These are phyloP conservation scores for Apostasia shenzhenica DNA, from an alignment of 106 monocot genomes.

Conservation along the genomic window DNA sequence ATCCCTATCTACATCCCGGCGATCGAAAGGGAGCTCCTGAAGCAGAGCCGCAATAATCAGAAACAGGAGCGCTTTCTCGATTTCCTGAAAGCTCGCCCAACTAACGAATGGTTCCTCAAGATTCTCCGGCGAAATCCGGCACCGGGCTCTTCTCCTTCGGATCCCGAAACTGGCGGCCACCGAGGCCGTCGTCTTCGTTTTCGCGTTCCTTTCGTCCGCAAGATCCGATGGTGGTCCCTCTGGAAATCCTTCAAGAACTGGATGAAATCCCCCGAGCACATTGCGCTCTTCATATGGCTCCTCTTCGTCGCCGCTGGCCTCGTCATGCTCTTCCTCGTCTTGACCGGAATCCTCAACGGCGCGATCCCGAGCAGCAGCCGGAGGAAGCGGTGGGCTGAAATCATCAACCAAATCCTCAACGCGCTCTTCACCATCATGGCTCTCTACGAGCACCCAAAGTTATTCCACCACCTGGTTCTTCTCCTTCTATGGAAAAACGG, in stretches of 20 bases:
- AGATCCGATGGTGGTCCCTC: constrained; percentile 11
- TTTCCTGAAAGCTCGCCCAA: constrained; percentile 20
- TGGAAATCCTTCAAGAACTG: constrained; percentile 8
- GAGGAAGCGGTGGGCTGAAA: constrained; percentile 7
- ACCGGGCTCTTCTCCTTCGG: not conserved
- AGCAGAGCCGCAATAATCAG: not conserved
- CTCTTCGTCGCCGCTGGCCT: constrained; percentile 13
- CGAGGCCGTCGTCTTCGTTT: constrained; percentile 1
- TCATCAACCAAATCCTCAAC: constrained; percentile 20
- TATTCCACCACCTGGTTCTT: constrained; percentile 10
- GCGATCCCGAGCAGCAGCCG: not conserved
- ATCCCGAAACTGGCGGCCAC: not conserved
- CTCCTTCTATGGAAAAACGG: constrained; percentile 6
- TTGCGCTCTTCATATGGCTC: constrained; percentile 17
- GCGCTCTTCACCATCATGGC: constrained; percentile 22
- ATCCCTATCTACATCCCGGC: constrained; percentile 15
- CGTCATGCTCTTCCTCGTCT: constrained; percentile 10
- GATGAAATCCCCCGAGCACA: constrained; percentile 3
- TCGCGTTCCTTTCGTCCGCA: constrained; percentile 18
- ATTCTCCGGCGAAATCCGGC: constrained; percentile 1
- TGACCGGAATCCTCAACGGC: constrained; percentile 8
- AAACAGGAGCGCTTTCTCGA: constrained; percentile 16
- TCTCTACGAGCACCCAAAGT: constrained; percentile 13
- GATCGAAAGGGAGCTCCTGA: constrained; percentile 8
- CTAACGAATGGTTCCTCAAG: constrained; percentile 23